Base-by-base conservation (phyloP, 1,284 basidiomycete genomes). In the Fistulinella cinereoalba region DNA sequence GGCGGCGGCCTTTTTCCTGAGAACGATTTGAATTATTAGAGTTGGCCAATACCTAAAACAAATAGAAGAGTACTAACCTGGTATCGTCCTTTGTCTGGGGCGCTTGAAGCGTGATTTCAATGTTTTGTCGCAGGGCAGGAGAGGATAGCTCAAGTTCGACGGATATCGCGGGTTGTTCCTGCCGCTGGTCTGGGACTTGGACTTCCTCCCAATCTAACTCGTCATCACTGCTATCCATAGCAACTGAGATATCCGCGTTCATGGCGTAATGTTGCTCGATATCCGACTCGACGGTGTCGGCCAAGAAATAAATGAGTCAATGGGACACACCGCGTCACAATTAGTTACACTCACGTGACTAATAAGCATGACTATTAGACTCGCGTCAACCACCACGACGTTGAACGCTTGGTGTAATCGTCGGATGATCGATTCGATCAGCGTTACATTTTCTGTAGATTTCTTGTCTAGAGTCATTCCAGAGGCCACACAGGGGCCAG, bases 71-170 rank as follows among this genome's bases (percentile, higher is more conserved):
- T 52, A 55, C 65, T 54, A 43, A 65, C 64, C 56, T 61, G 47
- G 25, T 44, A 52, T 64, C 68, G 41, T 65, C 66, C 51, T 68
- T 70, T 59, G 71, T 76, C 40, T 67, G 65, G 34, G 63, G 64
- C 19, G 70, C 59, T 54, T 77, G 70, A 13, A 85, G 70, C 1
- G 79, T 83, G 47, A 85, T 84, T 70, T 85, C 82, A 21, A 85
- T 76, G 62, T 59, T 73, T 55, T 50, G 65, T 28, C 50, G 56
- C 57, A 63, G 48, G 57, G 60, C 32, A 15, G 56, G 51, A n/a
- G 41, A 24, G 19, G 51, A 49, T 23, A 56, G 49, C 27, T 64
- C 56, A 29, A 61, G 53, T 37, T 66, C 62, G 25, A 62, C 41
- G 41, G 21, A 29, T 18, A 36, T 64, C 48, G 24, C 53, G 19